A percentile compares a stretch with the other conserved stretches of the same genome.
phyloP scores from a whole-genome alignment of 73 alveolate genomes.

The Tetrahymena borealis region DNA sequence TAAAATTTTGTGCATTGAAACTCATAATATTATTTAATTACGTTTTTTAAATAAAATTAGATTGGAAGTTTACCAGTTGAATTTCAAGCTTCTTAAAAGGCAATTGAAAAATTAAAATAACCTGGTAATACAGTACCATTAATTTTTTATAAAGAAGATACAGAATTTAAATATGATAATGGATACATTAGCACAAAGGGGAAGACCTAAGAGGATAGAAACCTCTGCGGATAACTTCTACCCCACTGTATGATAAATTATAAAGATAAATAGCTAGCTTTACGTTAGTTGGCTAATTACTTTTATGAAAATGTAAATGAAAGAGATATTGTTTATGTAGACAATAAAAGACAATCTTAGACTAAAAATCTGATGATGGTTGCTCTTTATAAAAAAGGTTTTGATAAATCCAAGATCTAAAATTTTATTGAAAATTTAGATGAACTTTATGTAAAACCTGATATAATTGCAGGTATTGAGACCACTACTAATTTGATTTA shows the following conservation, averaged over 20 bases:
- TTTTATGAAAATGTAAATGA: background rate
- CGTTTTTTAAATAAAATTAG: background rate
- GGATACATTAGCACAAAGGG: background rate
- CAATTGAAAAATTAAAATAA: background rate
- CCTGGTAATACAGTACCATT: background rate
- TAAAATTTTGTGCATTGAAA: background rate
- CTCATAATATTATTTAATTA: background rate
- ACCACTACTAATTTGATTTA: background rate
- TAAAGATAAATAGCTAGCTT: background rate
- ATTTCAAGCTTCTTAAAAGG: background rate
- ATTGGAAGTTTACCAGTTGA: background rate
- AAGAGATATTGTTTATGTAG: background rate
- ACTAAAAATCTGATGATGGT: background rate
- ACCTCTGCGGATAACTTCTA: background rate
- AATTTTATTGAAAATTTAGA: background rate
- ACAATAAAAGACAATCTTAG: background rate
- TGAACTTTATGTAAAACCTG: background rate
- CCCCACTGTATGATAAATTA: background rate
- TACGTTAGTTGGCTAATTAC: background rate
- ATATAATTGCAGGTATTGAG: background rate
- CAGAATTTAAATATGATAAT: background rate
- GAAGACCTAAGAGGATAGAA: background rate
- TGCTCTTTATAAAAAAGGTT: background rate
- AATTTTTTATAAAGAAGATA: background rate
- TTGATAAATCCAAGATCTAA: background rate